Percentiles rank a stretch among this genome's conserved stretches.
Evolutionary conservation across 2,329 filamentous ascomycete genomes (phyloP).

Genomic region (Hypoxylon sp.): DNA sequence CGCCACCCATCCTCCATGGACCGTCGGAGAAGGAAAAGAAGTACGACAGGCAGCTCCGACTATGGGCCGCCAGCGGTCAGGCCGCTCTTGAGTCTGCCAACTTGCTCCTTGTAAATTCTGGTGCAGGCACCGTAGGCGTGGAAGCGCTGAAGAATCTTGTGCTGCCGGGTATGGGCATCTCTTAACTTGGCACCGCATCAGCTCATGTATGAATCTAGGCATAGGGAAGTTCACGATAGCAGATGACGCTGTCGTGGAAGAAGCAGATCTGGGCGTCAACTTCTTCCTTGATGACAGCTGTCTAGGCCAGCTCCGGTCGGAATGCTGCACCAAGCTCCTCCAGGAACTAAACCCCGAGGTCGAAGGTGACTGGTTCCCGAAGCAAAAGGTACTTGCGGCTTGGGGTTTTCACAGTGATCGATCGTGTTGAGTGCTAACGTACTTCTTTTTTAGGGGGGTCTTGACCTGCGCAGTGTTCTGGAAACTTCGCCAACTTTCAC

Average conservation of each 20-base stretch:
- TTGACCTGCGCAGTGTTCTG: conserved; percentile 54
- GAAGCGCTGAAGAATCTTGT: conserved; percentile 98
- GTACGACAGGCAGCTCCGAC: conserved; percentile 92
- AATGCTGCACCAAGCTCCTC: conserved; percentile 78
- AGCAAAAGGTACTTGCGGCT: conserved; percentile 52
- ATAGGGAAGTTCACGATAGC: conserved; percentile 92
- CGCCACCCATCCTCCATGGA: conserved; percentile 58
- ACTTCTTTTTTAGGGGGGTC: conserved; percentile 38
- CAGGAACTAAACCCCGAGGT: conserved; percentile 94
- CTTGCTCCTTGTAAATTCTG: conserved; percentile 88
- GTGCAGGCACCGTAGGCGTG: conserved; percentile 84
- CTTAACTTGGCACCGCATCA: neutral
- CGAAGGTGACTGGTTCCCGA: conserved; percentile 73
- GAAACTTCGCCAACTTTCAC: conserved; percentile 55
- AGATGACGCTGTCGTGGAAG: conserved; percentile 78
- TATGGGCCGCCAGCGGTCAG: conserved; percentile 95
- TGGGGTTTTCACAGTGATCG: neutral
- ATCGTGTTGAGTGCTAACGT: conserved; percentile 18
- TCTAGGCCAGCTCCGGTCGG: conserved; percentile 78
- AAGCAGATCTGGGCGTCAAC: conserved; percentile 90
- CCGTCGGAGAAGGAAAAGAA: conserved; percentile 73
- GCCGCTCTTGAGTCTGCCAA: conserved; percentile 88
- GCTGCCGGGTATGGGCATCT: conserved; percentile 68
- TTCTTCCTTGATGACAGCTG: conserved; percentile 90
- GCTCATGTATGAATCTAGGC: conserved; percentile 56